Evolutionary conservation across 345 rosid species (phyloP).

Genomic region (Erucastrum elatum): DNA sequence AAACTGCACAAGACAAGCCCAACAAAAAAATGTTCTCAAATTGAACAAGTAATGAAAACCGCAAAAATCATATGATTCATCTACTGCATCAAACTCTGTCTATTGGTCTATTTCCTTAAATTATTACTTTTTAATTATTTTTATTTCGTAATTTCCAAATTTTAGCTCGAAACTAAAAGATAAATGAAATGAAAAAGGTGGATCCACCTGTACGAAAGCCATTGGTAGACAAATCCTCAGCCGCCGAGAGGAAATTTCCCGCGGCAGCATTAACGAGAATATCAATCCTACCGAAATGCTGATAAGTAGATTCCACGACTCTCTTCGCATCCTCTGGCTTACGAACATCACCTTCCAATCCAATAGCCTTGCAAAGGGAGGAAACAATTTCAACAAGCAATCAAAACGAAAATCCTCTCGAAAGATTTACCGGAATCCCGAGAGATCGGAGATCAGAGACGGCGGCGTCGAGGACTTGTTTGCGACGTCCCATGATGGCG

Average conservation of each 20-base stretch:
- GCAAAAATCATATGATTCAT: no score
- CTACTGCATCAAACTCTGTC: no score
- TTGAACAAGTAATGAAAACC: background rate
- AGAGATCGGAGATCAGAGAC: constrained; percentile 44
- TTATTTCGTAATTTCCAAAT: no score
- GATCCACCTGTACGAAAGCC: constrained; percentile 70
- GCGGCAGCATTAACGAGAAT: constrained; percentile 82
- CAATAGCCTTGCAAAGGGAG: constrained; percentile 52
- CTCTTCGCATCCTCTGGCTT: constrained; percentile 69
- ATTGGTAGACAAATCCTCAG: constrained; percentile 83
- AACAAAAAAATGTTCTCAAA: background rate
- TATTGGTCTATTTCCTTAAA: no score
- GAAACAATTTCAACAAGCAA: background rate
- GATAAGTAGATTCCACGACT: constrained; percentile 67
- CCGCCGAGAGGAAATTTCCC: constrained; percentile 70
- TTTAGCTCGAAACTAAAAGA: no score
- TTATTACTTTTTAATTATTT: background rate
- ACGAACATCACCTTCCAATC: constrained; percentile 83
- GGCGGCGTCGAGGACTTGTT: constrained; percentile 43
- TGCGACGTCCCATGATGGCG: constrained; percentile 82
- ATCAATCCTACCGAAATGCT: constrained; percentile 63
- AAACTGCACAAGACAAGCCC: constrained; percentile 47
- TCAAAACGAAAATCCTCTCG: background rate
- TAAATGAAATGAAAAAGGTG: background rate
- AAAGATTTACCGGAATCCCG: constrained; percentile 38